Base-by-base conservation (phyloP, 306 rosid species). In the Sicyos edulis region DNA sequence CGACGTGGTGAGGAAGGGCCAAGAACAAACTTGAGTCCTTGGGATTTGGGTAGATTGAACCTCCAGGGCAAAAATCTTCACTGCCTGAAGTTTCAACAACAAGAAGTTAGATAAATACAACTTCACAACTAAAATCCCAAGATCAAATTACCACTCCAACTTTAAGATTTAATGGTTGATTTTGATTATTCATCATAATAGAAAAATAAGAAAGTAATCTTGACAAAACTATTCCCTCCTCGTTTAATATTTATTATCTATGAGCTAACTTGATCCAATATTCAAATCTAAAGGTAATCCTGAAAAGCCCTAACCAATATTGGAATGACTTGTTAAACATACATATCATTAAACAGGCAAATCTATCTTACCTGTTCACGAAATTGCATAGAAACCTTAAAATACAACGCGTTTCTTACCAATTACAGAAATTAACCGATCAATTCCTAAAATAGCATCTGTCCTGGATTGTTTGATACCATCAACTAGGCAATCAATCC, bases 51-150 rank as follows among this genome's bases (percentile, higher is more conserved):
- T 86, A 95, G 20, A 89, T 80, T n/a, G 96, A 75, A 40, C 95
- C 95, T 78, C 91, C 87, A 64, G 83, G 76, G 83, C 50, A 87
- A 86, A 91, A 91, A 72, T 85, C 92, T 78, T 86, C 97, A 79
- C 69, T 76, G 50, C 96, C 97, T 95, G 95, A 72, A 24, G 83
- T 71, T 78, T 37, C 76, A 81, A 75, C 32, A 75, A 74, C 79
- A 71, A 76, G 74, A 45, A 9, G 22, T 50, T 78, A 56, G 68
- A 69, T 42, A 56, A 44, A 49, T 50, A 14, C 45, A 42, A 72
- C 16, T 14, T 8, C 51, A 72, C 21, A 40, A 56, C 3, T 12
- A 11, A 71, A 55, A 56, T 72, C 40, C 34, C 6, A 1, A 69
- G 45, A 50, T 14, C 58, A 26, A 49, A 69, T 49, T 50, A 68